Conservation (phyloP, 768 basidiomycete genomes). For the Naganishia randhawae region DNA sequence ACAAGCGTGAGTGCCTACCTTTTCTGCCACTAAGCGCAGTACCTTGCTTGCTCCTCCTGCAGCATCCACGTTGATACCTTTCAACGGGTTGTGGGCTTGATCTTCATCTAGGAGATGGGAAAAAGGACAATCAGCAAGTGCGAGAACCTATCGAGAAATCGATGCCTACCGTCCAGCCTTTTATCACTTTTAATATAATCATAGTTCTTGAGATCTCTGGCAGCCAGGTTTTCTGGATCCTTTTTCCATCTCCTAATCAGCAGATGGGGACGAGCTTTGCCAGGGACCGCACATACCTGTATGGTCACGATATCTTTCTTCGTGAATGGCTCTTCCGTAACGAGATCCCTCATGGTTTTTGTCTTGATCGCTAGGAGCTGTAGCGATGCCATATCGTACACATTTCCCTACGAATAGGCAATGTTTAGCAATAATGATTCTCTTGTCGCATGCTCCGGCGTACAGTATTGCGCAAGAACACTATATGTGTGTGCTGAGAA, state of each 20-base stretch:
- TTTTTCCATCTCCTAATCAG: slow-evolving; percentile 15
- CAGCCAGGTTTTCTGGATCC: slow-evolving; percentile 52
- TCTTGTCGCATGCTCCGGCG: not conserved
- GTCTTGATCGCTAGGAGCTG: slow-evolving; percentile 49
- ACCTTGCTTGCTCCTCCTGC: slow-evolving; percentile 51
- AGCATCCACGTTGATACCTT: slow-evolving; percentile 53
- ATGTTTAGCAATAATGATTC: slow-evolving; percentile 3
- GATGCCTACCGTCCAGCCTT: slow-evolving; percentile 41
- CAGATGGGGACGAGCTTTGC: not conserved
- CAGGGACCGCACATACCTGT: slow-evolving; percentile 57
- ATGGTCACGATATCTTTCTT: slow-evolving; percentile 88
- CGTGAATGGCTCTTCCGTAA: slow-evolving; percentile 78
- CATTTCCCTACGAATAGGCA: slow-evolving; percentile 39
- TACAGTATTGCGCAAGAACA: slow-evolving; percentile 77
- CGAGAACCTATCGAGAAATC: not conserved
- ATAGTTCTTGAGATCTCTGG: slow-evolving; percentile 52
- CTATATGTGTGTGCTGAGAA: slow-evolving; percentile 91
- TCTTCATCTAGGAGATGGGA: slow-evolving; percentile 36
- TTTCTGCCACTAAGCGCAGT: slow-evolving; percentile 49
- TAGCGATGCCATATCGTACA: slow-evolving; percentile 50
- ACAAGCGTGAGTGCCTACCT: slow-evolving; percentile 35
- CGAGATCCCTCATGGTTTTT: slow-evolving; percentile 67
- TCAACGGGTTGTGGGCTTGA: slow-evolving; percentile 43
- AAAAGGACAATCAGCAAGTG: slow-evolving; percentile 17
- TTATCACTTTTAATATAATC: slow-evolving; percentile 53